Evolutionary conservation across 2,329 filamentous ascomycete species (phyloP), one percentile per base, ranked within the genome.

Genomic region (Didymella segeticola): DNA sequence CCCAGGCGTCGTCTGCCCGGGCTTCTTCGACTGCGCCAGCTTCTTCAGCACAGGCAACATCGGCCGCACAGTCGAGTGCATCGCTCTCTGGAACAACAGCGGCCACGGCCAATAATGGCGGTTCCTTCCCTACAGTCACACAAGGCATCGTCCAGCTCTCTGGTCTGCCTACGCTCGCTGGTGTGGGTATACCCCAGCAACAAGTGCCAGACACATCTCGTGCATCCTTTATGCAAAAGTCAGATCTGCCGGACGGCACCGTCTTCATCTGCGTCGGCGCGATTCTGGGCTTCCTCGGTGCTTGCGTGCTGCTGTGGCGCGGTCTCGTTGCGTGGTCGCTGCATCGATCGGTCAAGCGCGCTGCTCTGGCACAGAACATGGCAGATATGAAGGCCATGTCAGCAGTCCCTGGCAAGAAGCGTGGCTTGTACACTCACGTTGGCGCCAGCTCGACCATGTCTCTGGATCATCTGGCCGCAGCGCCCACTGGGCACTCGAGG

Each of bases 241-340:
- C 92, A 1, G 87, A 78, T 47, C 81, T 93, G 10, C 95, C 95
- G 2, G 90, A 98, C 68, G 95, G 95, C 48, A 97, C 93, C 4
- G 89, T 99, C 54, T 99, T 99, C 78, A 99, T 99, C 67, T 89
- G 87, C 19, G 95, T 98, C 1, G 95, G 95, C 38, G 89, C 92
- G 22, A 88, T 91, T 23, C 84, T 99, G 6, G 95, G 91, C 14
- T 88, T 92, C 61, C 85, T 97, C 60, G 91, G 87, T 10, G 79
- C 91, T 8, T 87, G 86, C n/a, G 85, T 98, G 37, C 82, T 99
- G 11, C 82, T 89, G 53, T 99, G 95, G 95, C 90, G 93, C 56
- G 88, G 83, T 43, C 83, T 97, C 50, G 87, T 97, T 54, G 92
- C 90, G 56, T 96, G 91, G 83, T 89, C 93, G 34, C 85, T 99